Conservation (phyloP, 2,329 filamentous ascomycete species). For the Neonectria hederae region DNA sequence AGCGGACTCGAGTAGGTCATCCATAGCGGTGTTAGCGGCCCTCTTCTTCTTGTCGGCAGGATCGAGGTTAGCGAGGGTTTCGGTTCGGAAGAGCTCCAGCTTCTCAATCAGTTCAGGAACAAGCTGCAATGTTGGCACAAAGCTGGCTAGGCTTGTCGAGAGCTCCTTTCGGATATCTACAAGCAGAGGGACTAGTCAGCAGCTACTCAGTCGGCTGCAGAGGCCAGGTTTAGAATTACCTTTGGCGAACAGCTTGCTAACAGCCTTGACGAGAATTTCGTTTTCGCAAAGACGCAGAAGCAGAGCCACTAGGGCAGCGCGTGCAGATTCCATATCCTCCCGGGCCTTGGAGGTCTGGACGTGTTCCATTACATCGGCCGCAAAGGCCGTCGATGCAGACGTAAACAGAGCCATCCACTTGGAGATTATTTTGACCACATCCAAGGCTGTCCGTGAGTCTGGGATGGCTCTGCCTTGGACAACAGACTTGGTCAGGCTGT, state of each 20-base stretch:
- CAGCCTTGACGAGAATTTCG: constrained; percentile 59
- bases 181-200: not conserved
- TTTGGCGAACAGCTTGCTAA: constrained; percentile 64
- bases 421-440: constrained; percentile 60
- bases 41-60: constrained; percentile 63
- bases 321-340: constrained; percentile 68
- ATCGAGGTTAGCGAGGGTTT: constrained; percentile 65
- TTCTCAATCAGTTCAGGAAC: constrained; percentile 62
- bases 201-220: not conserved
- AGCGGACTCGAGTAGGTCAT: constrained; percentile 66
- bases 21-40: constrained; percentile 58
- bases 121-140: constrained; percentile 67
- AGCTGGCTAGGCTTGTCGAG: constrained; percentile 60
- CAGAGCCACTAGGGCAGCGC: constrained; percentile 71
- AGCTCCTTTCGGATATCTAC: constrained; percentile 59
- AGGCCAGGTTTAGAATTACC: constrained; percentile 48
- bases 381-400: constrained; percentile 59
- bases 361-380: constrained; percentile 58
- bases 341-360: constrained; percentile 55
- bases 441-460: constrained; percentile 58
- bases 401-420: constrained; percentile 69
- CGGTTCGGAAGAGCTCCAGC: constrained; percentile 66
- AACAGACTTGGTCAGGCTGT: constrained; percentile 90
- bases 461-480: constrained; percentile 62
- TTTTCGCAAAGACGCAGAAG: constrained; percentile 71